Conservation (phyloP, 257 asterid species). For the Echites panduratus region DNA sequence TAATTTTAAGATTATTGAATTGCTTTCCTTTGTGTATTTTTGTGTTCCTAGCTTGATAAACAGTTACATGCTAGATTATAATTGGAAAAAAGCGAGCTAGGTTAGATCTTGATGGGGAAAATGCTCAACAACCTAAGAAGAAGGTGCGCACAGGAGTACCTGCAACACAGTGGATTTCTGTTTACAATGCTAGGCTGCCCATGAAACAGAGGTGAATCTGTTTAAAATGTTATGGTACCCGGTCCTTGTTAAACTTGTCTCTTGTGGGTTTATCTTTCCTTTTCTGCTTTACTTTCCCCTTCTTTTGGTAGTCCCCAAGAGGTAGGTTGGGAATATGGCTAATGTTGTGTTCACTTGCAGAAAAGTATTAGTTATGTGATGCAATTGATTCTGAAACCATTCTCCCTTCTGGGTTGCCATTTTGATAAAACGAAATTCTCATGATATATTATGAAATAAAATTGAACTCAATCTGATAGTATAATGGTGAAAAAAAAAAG, state of each 20-base stretch:
- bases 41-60: not conserved
- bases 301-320: no score
- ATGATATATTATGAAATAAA: not conserved
- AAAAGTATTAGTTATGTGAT: not conserved
- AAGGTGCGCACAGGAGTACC: conserved; percentile 39
- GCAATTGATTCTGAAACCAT: not conserved
- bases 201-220: conserved; percentile 39
- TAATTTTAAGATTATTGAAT: not conserved
- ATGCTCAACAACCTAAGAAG: conserved; percentile 39
- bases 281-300: not conserved
- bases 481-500: no score
- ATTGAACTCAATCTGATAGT: not conserved
- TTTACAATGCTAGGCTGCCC: conserved; percentile 43
- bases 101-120: conserved; percentile 28
- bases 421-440: not conserved
- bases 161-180: conserved; percentile 45
- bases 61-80: conserved; percentile 19
- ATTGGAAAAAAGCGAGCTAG: conserved; percentile 39
- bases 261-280: not conserved
- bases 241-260: not conserved
- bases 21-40: not conserved
- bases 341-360: not conserved
- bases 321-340: not conserved
- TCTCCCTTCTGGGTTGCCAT: not conserved
- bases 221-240: not conserved